Conservation (phyloP, 352 stramenopile species). For the Bremia lactucae region DNA sequence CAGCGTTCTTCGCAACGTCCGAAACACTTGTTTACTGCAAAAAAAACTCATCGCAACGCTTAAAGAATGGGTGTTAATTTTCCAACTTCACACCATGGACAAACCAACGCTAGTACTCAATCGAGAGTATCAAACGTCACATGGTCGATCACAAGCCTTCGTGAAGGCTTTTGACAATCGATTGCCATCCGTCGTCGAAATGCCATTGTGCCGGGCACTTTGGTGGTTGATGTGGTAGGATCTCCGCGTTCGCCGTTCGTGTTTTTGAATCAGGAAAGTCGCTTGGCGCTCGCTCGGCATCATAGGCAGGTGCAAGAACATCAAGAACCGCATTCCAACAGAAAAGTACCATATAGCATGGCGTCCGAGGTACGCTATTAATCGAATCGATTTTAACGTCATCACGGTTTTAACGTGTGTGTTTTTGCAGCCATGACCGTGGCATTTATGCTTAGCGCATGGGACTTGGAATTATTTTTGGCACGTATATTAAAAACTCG, state of each 20-base stretch:
- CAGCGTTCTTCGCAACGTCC: too few species aligned
- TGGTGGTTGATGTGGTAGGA: constrained; percentile 31
- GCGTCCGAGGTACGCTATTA: constrained; percentile 5
- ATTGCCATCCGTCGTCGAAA: constrained; percentile 36
- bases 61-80: constrained; percentile 56
- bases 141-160: constrained; percentile 2
- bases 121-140: not conserved
- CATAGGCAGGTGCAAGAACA: constrained; percentile 1
- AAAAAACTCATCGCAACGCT: too few species aligned
- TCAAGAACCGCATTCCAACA: constrained; percentile 1
- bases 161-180: constrained; percentile 16
- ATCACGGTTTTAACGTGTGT: constrained; percentile 4
- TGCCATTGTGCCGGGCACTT: constrained; percentile 35
- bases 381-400: not conserved
- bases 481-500: not conserved
- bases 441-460: too few species aligned
- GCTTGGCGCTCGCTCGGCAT: constrained; percentile 19
- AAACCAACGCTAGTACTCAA: constrained; percentile 10
- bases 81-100: constrained; percentile 32
- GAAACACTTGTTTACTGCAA: too few species aligned
- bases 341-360: constrained; percentile 1
- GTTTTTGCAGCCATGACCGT: constrained; percentile 6
- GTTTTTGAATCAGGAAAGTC: constrained; percentile 24
- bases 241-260: constrained; percentile 33
- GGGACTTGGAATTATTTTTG: not conserved